Conservation (phyloP, 2,329 filamentous ascomycete genomes). For the Xylariales sp. region DNA sequence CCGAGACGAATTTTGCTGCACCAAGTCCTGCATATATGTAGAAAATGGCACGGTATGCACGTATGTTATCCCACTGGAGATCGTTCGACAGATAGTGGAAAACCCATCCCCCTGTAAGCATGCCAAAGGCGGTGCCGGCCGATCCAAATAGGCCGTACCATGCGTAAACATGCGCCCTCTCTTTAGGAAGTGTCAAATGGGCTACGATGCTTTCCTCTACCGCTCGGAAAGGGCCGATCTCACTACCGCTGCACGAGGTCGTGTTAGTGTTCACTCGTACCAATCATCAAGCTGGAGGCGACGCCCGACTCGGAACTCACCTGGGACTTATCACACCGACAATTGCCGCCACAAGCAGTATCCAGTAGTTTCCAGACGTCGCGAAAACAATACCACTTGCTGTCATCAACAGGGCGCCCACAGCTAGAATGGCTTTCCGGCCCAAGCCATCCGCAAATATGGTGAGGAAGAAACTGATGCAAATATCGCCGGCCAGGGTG, state of each 20-base stretch:
- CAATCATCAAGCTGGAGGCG: no score
- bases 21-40: slow-evolving; percentile 53
- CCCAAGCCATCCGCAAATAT: slow-evolving; percentile 55
- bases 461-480: slow-evolving; percentile 55
- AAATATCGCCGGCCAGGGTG: slow-evolving; percentile 55
- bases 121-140: slow-evolving; percentile 57
- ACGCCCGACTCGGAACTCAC: slow-evolving; percentile 22
- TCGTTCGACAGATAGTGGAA: slow-evolving; percentile 43
- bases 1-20: slow-evolving; percentile 49
- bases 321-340: slow-evolving; percentile 59
- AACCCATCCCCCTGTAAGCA: slow-evolving; percentile 55
- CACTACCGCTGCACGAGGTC: slow-evolving; percentile 45
- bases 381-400: slow-evolving; percentile 54
- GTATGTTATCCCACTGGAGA: slow-evolving; percentile 14
- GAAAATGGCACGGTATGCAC: slow-evolving; percentile 40
- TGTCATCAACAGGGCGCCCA: slow-evolving; percentile 52
- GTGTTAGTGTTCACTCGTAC: no score
- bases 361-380: slow-evolving; percentile 48
- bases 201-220: slow-evolving; percentile 59
- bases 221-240: slow-evolving; percentile 60
- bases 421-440: slow-evolving; percentile 45
- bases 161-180: slow-evolving; percentile 53
- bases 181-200: slow-evolving; percentile 42
- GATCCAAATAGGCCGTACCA: slow-evolving; percentile 58
- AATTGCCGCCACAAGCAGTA: slow-evolving; percentile 52